A percentile compares a stretch with the other conserved stretches of the same genome.
Conservation (phyloP, 139 green algal species). For the Coccomyxa sp. region DNA sequence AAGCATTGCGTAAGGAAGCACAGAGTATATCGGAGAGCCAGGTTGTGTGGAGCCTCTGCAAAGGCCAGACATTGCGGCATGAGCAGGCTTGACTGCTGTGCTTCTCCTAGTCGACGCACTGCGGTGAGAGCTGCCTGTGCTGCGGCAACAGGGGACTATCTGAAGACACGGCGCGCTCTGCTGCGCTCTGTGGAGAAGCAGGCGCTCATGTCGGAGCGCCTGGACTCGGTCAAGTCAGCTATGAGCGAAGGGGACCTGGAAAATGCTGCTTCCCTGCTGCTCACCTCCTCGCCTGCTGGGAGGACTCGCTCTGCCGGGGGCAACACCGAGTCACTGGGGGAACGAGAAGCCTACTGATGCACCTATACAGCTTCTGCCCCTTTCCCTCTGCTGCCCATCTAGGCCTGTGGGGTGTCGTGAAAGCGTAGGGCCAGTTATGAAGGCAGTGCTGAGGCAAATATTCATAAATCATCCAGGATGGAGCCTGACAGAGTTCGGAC, state of each 20-base stretch:
- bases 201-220: constrained; percentile 17
- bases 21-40: too few species aligned
- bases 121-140: neutral
- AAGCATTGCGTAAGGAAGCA: neutral
- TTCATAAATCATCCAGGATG: too few species aligned
- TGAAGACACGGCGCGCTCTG: constrained; percentile 39
- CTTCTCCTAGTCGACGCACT: neutral
- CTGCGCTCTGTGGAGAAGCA: constrained; percentile 36
- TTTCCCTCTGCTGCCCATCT: too few species aligned
- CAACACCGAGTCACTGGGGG: neutral
- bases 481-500: too few species aligned
- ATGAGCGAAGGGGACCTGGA: neutral
- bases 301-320: neutral
- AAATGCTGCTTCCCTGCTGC: neutral
- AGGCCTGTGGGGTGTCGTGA: too few species aligned
- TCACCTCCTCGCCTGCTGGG: neutral
- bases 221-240: constrained; percentile 13
- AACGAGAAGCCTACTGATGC: neutral
- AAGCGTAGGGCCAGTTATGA: too few species aligned
- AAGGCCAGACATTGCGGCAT: neutral
- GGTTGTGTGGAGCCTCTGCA: too few species aligned
- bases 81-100: neutral
- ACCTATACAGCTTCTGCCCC: too few species aligned
- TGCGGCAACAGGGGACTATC: constrained; percentile 28
- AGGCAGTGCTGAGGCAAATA: too few species aligned